Evolutionary conservation across 2,329 filamentous ascomycete species (phyloP).

Genomic region (Claviceps citrina): DNA sequence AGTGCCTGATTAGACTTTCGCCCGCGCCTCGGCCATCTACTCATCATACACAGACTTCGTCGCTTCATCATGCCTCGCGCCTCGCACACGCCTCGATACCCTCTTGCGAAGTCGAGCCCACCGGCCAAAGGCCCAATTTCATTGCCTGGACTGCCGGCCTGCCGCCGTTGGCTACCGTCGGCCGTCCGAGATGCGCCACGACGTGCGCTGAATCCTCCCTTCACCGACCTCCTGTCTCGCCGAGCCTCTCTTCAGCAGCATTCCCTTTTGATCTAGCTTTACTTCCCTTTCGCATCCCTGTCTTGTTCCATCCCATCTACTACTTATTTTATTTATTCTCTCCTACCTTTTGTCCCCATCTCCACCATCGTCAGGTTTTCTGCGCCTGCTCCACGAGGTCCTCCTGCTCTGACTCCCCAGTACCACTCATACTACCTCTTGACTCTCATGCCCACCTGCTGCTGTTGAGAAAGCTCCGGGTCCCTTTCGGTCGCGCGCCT

Average conservation of each 20-base stretch:
- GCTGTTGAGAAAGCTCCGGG: conserved; percentile 7
- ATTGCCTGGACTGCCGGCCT: too few species aligned
- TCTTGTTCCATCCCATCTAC: not conserved
- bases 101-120: too few species aligned
- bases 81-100: not conserved
- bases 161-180: too few species aligned
- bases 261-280: conserved; percentile 1
- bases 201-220: conserved; percentile 1
- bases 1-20: not conserved
- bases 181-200: conserved; percentile 5
- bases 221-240: conserved; percentile 2
- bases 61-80: not conserved
- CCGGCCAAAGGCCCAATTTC: too few species aligned
- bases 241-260: conserved; percentile 9
- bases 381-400: not conserved
- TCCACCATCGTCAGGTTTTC: too few species aligned
- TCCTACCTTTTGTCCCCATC: too few species aligned
- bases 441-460: conserved; percentile 6
- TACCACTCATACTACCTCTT: conserved; percentile 1
- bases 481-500: conserved; percentile 1
- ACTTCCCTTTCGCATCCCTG: not conserved
- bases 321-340: not conserved
- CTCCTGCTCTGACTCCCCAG: not conserved
- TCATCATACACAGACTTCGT: not conserved
- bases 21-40: not conserved